Percentiles rank a stretch among this genome's conserved stretches.
Evolutionary conservation across 345 rosid genomes (phyloP).

Genomic region (Viola odorata): DNA sequence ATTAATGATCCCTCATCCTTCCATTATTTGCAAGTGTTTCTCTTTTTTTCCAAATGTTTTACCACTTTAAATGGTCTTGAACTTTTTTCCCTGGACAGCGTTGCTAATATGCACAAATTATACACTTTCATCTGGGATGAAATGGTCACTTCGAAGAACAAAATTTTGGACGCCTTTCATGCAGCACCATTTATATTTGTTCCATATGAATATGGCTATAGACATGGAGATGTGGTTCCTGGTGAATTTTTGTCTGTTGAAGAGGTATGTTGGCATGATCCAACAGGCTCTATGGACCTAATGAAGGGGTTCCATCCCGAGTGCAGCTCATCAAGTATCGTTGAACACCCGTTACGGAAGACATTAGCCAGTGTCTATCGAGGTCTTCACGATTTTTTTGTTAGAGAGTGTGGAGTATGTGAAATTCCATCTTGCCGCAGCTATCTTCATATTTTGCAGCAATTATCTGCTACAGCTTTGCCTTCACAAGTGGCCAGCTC

Average conservation of each 20-base stretch:
- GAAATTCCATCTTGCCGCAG: constrained; percentile 58
- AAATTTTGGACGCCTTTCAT: constrained; percentile 45
- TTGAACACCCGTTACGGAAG: constrained; percentile 34
- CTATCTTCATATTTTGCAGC: constrained; percentile 57
- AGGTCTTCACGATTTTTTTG: constrained; percentile 80
- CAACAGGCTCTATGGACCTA: constrained; percentile 55
- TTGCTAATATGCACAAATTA: constrained; percentile 66
- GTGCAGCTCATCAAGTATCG: constrained; percentile 25
- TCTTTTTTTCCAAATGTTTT: background rate
- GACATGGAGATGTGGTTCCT: constrained; percentile 42
- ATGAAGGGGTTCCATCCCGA: constrained; percentile 39
- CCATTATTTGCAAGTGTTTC: background rate
- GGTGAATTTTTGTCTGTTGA: constrained; percentile 60
- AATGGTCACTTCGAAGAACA: constrained; percentile 44
- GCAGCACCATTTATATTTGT: constrained; percentile 59
- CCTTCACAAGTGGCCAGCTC: constrained; percentile 69
- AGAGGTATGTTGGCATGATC: constrained; percentile 80
- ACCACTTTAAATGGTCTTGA: constrained; percentile 8
- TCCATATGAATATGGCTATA: constrained; percentile 41
- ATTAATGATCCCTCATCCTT: too few species aligned
- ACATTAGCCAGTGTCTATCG: constrained; percentile 64
- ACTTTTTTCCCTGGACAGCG: constrained; percentile 46
- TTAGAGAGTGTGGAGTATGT: constrained; percentile 59
- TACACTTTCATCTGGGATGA: constrained; percentile 73
- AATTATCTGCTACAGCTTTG: constrained; percentile 50